Evolutionary conservation across 306 rosid genomes (phyloP).

Genomic region (Glycyrrhiza uralensis): DNA sequence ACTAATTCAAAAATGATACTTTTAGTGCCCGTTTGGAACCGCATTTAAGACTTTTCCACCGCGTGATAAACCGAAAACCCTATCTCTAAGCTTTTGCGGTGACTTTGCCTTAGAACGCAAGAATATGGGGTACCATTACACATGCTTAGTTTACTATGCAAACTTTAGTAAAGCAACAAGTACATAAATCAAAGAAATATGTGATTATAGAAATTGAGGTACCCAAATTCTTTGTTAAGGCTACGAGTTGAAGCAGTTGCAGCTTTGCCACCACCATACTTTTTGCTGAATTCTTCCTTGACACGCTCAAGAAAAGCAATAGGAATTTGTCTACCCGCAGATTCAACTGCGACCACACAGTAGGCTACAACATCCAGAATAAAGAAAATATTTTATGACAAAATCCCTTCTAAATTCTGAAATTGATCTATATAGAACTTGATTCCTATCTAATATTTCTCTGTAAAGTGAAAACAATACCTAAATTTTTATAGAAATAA

Average conservation of each 20-base stretch:
- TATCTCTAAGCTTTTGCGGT: too few species aligned
- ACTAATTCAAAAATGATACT: neutral
- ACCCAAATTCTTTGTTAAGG: conserved; percentile 88
- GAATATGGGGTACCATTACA: too few species aligned
- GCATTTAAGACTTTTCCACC: too few species aligned
- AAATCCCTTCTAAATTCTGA: neutral
- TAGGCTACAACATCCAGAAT: conserved; percentile 56
- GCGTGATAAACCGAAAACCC: too few species aligned
- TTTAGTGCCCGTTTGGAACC: too few species aligned
- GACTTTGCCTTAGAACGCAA: too few species aligned
- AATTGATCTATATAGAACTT: neutral
- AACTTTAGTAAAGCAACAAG: neutral
- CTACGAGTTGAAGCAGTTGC: conserved; percentile 62
- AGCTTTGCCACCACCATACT: conserved; percentile 86
- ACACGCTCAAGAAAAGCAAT: conserved; percentile 81
- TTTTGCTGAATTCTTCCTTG: conserved; percentile 81
- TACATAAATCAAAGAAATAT: neutral
- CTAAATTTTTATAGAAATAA: too few species aligned
- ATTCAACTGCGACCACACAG: conserved; percentile 81
- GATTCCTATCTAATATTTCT: too few species aligned
- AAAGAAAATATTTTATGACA: neutral
- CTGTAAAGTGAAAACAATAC: too few species aligned
- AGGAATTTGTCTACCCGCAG: conserved; percentile 90
- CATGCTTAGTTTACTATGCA: neutral
- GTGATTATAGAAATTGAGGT: neutral